These are phyloP conservation scores for Amanita molliuscula DNA, from an alignment of 768 basidiomycete species.

Conservation along the genomic window DNA sequence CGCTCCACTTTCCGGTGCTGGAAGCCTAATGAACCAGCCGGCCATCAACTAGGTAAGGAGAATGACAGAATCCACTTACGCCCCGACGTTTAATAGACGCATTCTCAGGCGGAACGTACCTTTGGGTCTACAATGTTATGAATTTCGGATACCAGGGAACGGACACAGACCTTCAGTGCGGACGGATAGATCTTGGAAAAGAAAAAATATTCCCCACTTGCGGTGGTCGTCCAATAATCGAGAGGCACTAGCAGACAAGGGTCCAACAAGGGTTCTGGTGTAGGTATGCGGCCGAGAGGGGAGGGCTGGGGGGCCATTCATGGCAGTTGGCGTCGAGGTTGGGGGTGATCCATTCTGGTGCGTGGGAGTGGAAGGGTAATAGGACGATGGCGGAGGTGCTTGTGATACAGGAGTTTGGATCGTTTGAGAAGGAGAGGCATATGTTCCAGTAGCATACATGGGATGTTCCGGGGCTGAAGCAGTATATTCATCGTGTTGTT, in stretches of 20 bases:
- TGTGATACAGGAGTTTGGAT: background rate
- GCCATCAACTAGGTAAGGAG: constrained; percentile 8
- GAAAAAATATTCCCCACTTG: constrained; percentile 84
- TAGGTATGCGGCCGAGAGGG: constrained; percentile 43
- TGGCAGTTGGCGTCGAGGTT: constrained; percentile 27
- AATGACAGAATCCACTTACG: constrained; percentile 47
- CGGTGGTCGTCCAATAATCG: constrained; percentile 79
- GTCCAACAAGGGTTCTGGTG: constrained; percentile 85
- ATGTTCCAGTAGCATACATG: constrained; percentile 17
- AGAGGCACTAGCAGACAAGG: constrained; percentile 79
- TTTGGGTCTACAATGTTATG: constrained; percentile 17
- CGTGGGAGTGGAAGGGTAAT: constrained; percentile 20
- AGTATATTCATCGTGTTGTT: constrained; percentile 8
- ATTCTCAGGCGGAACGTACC: constrained; percentile 81
- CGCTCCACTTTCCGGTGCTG: constrained; percentile 65
- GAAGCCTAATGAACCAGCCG: constrained; percentile 32
- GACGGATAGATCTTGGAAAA: constrained; percentile 90
- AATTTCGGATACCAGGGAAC: constrained; percentile 6
- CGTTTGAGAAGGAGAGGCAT: constrained; percentile 4
- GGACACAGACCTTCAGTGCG: constrained; percentile 69
- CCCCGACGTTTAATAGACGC: constrained; percentile 83
- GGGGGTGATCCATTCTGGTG: constrained; percentile 20
- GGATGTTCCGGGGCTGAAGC: constrained; percentile 14
- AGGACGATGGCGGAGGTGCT: constrained; percentile 2
- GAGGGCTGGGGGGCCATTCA: constrained; percentile 22